phyloP scores from a whole-genome alignment of 2,329 filamentous ascomycete species.

The Grosmannia huntii region DNA sequence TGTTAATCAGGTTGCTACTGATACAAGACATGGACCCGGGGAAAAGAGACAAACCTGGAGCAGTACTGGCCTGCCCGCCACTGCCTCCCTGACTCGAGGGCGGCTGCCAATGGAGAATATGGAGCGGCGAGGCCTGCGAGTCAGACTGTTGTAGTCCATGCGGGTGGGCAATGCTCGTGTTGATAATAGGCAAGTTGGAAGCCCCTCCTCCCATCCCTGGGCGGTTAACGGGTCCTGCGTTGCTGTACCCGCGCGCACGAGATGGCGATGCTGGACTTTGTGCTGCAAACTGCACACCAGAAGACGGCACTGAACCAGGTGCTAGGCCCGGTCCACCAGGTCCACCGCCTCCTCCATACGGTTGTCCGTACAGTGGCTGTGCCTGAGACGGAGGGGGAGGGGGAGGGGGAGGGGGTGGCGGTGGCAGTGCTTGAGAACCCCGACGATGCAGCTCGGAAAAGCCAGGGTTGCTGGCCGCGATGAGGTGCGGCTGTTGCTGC shows the following conservation, averaged over 20 bases:
- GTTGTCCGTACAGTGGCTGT: background rate
- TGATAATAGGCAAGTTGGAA: slow-evolving; percentile 53
- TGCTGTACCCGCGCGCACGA: slow-evolving; percentile 36
- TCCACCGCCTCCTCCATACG: slow-evolving; percentile 22
- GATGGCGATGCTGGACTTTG: slow-evolving; percentile 35
- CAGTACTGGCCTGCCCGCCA: slow-evolving; percentile 1
- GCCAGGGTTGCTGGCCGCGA: slow-evolving; percentile 14
- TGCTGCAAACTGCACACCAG: slow-evolving; percentile 24
- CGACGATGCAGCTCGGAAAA: slow-evolving; percentile 40
- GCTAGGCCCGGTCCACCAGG: slow-evolving; percentile 11
- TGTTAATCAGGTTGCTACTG: background rate
- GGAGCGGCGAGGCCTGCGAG: slow-evolving; percentile 58
- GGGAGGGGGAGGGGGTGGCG: background rate
- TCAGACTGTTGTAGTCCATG: slow-evolving; percentile 38
- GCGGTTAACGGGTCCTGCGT: slow-evolving; percentile 27
- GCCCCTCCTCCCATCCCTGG: slow-evolving; percentile 31
- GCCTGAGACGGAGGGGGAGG: background rate
- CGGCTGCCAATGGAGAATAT: slow-evolving; percentile 88
- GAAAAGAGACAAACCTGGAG: slow-evolving; percentile 4
- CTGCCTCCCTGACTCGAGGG: slow-evolving; percentile 31
- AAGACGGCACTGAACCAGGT: slow-evolving; percentile 22
- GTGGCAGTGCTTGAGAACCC: slow-evolving; percentile 28
- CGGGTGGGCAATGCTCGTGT: background rate
- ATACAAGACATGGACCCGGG: background rate
- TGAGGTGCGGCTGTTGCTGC: slow-evolving; percentile 27